Evolutionary conservation across 1,284 basidiomycete genomes (phyloP).

Genomic region (Heterobasidion occidentale): DNA sequence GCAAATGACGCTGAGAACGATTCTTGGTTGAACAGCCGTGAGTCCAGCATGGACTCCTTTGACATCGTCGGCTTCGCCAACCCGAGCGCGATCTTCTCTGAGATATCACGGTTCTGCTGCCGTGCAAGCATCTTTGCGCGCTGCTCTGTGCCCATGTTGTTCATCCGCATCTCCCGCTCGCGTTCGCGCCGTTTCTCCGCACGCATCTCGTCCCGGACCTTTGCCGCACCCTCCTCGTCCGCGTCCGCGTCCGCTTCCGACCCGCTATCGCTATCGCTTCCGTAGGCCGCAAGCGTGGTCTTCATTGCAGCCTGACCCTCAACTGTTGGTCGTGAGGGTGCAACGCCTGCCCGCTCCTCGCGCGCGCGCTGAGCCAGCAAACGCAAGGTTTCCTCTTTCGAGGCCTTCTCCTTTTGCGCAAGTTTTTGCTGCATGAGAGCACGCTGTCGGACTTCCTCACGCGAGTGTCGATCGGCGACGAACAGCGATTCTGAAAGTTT

Average conservation of each 20-base stretch:
- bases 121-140: slow-evolving; percentile 92
- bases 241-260: slow-evolving; percentile 37
- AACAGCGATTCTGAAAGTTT: slow-evolving; percentile 97
- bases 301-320: slow-evolving; percentile 63
- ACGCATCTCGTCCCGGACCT: slow-evolving; percentile 86
- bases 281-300: slow-evolving; percentile 78
- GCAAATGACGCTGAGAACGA: slow-evolving; percentile 76
- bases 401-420: slow-evolving; percentile 95
- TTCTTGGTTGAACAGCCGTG: slow-evolving; percentile 96
- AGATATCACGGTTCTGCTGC: slow-evolving; percentile 97
- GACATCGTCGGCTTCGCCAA: slow-evolving; percentile 93
- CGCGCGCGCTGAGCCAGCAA: slow-evolving; percentile 91
- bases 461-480: slow-evolving; percentile 95
- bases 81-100: slow-evolving; percentile 97
- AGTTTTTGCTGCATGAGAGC: slow-evolving; percentile 97
- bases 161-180: slow-evolving; percentile 97
- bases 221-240: slow-evolving; percentile 82
- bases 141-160: slow-evolving; percentile 97
- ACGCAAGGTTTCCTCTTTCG: slow-evolving; percentile 94
- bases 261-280: slow-evolving; percentile 60
- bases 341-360: slow-evolving; percentile 85
- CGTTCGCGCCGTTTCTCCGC: slow-evolving; percentile 89
- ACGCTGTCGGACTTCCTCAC: slow-evolving; percentile 96
- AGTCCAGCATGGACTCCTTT: slow-evolving; percentile 96
- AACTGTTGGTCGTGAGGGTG: slow-evolving; percentile 32